phyloP scores from a whole-genome alignment of 176 grass and related monocot species.

The Ananas comosus region DNA sequence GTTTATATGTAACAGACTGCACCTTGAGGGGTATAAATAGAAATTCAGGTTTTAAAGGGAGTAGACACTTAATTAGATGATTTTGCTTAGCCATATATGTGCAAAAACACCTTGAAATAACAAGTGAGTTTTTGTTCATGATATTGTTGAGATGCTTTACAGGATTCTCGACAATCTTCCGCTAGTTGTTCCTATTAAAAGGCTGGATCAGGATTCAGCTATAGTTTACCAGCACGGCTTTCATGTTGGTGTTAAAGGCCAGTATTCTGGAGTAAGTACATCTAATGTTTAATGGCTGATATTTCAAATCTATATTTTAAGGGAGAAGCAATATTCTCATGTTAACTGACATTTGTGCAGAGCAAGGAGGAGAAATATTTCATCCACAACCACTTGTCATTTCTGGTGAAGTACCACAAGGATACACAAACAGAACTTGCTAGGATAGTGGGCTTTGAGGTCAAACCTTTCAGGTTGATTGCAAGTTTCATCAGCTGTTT shows the following conservation, averaged over 20 bases:
- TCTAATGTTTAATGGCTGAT: background rate
- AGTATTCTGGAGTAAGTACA: conserved; percentile 51
- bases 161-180: conserved; percentile 97
- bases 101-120: no score
- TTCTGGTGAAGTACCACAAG: conserved; percentile 72
- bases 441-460: conserved; percentile 87
- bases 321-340: background rate
- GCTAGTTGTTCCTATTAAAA: conserved; percentile 56
- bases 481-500: background rate
- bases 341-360: conserved; percentile 33
- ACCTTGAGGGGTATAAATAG: no score
- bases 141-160: conserved; percentile 8
- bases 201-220: conserved; percentile 43
- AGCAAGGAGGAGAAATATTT: conserved; percentile 81
- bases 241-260: conserved; percentile 76
- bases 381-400: conserved; percentile 81
- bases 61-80: no score
- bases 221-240: conserved; percentile 61
- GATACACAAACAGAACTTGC: conserved; percentile 50
- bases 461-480: conserved; percentile 67
- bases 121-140: background rate
- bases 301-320: background rate
- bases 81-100: no score
- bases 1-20: no score
- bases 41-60: no score